Percentiles rank a stretch among this genome's conserved stretches.
Conservation (phyloP, 2,329 filamentous ascomycete genomes). For the Tolypocladium capitatum region DNA sequence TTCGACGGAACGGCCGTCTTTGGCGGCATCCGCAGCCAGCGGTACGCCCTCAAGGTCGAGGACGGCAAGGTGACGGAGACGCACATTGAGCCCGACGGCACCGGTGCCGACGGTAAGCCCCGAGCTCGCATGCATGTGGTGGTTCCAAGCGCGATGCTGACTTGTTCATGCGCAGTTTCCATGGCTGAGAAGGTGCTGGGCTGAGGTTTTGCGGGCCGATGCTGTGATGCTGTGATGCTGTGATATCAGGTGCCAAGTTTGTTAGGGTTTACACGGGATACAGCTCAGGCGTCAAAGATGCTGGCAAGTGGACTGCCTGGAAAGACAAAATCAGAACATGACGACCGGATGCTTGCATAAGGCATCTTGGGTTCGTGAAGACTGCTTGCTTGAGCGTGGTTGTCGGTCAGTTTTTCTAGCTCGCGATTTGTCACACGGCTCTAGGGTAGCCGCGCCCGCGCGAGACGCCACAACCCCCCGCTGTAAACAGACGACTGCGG, state of each 20-base stretch:
- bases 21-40: constrained; percentile 70
- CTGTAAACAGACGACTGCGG: too few relatives aligned
- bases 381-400: not conserved
- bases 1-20: constrained; percentile 75
- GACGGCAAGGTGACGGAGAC: constrained; percentile 72
- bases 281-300: not conserved
- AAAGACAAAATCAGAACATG: too few relatives aligned
- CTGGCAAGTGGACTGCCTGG: not conserved
- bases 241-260: not conserved
- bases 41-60: constrained; percentile 73
- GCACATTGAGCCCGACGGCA: constrained; percentile 80
- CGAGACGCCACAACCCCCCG: not conserved
- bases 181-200: constrained; percentile 37
- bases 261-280: not conserved
- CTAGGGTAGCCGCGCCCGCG: not conserved
- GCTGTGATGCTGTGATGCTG: too few relatives aligned
- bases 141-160: not conserved
- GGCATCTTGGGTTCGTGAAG: not conserved
- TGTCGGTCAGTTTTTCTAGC: too few relatives aligned
- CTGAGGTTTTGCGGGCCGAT: constrained; percentile 1
- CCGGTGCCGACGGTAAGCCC: constrained; percentile 56
- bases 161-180: constrained; percentile 23
- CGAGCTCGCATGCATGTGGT: not conserved
- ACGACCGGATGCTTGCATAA: too few relatives aligned
- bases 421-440: too few relatives aligned